A percentile compares a stretch with the other conserved stretches of the same genome.
These are phyloP conservation scores for Rubia occidens DNA, from an alignment of 305 asterid genomes.

Conservation along the genomic window DNA sequence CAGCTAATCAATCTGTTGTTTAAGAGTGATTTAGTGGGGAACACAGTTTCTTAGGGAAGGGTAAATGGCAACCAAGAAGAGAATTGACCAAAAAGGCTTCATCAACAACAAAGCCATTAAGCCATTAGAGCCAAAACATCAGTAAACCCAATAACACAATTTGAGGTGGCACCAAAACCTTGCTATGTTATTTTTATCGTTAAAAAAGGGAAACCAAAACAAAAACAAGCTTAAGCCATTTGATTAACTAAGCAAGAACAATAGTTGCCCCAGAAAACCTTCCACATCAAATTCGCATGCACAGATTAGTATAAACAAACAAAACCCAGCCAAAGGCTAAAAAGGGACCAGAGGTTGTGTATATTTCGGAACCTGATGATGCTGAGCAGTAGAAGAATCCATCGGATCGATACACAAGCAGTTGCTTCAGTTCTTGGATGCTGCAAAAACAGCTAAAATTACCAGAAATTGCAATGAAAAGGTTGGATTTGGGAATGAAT, in stretches of 20 bases:
- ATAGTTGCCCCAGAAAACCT: neutral
- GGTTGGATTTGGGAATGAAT: neutral
- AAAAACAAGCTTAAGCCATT: neutral
- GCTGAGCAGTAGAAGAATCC: slow-evolving; percentile 53
- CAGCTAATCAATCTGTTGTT: neutral
- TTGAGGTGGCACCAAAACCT: too few species aligned
- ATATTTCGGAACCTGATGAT: slow-evolving; percentile 44
- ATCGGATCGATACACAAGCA: slow-evolving; percentile 30
- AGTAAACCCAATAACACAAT: neutral
- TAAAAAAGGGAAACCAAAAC: neutral
- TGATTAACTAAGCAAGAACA: neutral
- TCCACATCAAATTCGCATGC: neutral
- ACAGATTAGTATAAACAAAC: neutral
- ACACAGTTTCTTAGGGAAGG: neutral
- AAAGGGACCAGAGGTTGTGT: neutral
- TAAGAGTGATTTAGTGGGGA: neutral
- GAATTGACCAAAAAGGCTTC: neutral
- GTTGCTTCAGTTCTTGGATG: neutral
- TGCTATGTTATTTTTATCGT: too few species aligned
- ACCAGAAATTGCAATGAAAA: neutral
- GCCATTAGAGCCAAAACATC: neutral
- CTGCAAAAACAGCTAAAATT: neutral
- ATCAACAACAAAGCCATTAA: neutral
- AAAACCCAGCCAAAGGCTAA: too few species aligned
- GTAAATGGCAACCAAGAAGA: neutral